phyloP scores from a whole-genome alignment of 2,329 filamentous ascomycete genomes.

The Ophiostoma ulmi region DNA sequence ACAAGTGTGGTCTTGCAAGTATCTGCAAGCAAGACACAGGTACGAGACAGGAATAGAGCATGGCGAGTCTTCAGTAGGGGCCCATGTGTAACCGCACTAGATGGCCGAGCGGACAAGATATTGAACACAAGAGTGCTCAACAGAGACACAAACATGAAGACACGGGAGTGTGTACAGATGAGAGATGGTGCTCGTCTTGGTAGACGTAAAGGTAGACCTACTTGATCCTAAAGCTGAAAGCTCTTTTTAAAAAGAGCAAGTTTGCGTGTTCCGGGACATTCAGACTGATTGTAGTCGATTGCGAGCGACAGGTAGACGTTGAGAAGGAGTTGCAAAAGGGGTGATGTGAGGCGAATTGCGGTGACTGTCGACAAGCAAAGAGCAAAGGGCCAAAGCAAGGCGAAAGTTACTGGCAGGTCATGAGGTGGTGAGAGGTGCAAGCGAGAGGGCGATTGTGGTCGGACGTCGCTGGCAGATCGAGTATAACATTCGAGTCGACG shows the following conservation, averaged over 20 bases:
- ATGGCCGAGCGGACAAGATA: slow-evolving; percentile 2
- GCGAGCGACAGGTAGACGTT: background rate
- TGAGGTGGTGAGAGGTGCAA: background rate
- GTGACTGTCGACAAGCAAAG: background rate
- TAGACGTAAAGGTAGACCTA: slow-evolving; percentile 14
- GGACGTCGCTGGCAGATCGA: slow-evolving; percentile 18
- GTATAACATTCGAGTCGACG: slow-evolving; percentile 11
- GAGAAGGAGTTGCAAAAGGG: background rate
- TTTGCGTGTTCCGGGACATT: slow-evolving; percentile 22
- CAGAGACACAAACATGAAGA: background rate
- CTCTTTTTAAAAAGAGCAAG: slow-evolving; percentile 24
- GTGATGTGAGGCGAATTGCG: background rate
- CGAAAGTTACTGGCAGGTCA: background rate
- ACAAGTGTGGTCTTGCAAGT: background rate
- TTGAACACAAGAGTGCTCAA: slow-evolving; percentile 1
- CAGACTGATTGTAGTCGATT: slow-evolving; percentile 20
- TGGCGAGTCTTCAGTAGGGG: background rate
- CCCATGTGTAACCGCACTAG: background rate
- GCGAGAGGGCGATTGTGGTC: background rate
- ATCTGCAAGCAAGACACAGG: background rate
- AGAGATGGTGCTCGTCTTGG: background rate
- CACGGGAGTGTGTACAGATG: background rate
- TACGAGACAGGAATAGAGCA: background rate
- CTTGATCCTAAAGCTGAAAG: slow-evolving; percentile 22
- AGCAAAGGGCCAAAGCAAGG: background rate